These are phyloP conservation scores for Ceratocystis eucalypticola DNA, from an alignment of 2,329 filamentous ascomycete genomes.

Conservation along the genomic window DNA sequence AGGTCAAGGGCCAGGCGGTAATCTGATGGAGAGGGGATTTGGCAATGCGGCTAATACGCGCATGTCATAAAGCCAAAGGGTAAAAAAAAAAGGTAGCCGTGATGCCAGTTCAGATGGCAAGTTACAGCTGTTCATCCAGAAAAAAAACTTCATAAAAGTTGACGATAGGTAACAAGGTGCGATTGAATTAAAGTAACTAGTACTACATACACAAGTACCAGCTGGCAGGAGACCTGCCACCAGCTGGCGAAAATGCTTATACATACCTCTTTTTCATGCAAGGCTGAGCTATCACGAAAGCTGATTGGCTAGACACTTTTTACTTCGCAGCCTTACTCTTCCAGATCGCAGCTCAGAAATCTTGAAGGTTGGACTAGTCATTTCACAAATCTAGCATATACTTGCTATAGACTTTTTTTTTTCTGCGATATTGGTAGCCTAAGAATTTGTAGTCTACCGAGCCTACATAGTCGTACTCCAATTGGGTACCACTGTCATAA, in stretches of 20 bases:
- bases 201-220: background rate
- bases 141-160: background rate
- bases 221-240: background rate
- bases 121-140: background rate
- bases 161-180: background rate
- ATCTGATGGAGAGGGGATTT: background rate
- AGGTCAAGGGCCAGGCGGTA: too few species aligned
- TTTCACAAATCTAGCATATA: too few species aligned
- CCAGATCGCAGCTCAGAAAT: background rate
- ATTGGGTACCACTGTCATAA: too few species aligned
- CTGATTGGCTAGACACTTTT: slow-evolving; percentile 14
- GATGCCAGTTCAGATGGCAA: background rate
- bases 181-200: background rate
- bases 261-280: slow-evolving; percentile 3
- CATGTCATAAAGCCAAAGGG: too few species aligned
- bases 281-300: slow-evolving; percentile 12
- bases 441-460: too few species aligned
- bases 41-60: too few species aligned
- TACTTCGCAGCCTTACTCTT: slow-evolving; percentile 13
- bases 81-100: too few species aligned
- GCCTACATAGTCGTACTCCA: too few species aligned
- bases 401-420: too few species aligned
- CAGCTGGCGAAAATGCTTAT: background rate
- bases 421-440: too few species aligned
- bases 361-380: background rate